Evolutionary conservation across 768 basidiomycete species (phyloP), one percentile per base, ranked within the genome.

Genomic region (Ephemerocybe angulata): DNA sequence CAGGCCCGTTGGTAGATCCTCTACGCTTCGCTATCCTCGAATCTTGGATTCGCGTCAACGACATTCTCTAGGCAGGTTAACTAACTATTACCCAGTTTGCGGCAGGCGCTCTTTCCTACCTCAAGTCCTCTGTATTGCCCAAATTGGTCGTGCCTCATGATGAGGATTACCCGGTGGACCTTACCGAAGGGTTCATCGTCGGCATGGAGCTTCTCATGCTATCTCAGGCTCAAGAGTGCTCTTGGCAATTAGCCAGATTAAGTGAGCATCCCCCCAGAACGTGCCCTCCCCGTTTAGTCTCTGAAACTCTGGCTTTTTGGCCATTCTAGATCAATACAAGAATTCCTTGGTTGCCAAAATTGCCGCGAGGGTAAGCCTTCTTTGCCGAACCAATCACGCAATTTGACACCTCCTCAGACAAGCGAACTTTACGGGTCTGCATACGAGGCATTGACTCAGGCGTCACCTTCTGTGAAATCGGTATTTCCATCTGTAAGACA

Each of bases 151-250:
- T 79, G 0, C 70, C 74, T 6, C 76, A 80, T 19, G 74, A 75
- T 40, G 83, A 85, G 33, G 76, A 83, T n/a, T 63, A 67, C 1
- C 83, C 87, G 0, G 60, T 76, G 15, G 96, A 98, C 66, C 77
- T 97, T 25, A 79, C 86, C 0, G 70, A 72, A 24, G 64, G 80
- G 0, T 86, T 88, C 60, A 63, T 90, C 22, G 76, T 74, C 44
- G 77, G 83, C 25, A 65, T 97, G 40, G 84, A 90, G 64, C 81
- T 71, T 59, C 78, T 98, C 53, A 87, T 93, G 83, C 78, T 95
- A 4, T 93, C 93, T 0, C 93, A 98, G 69, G 95, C 94, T 1
- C 96, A 98, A 61, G 97, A 99, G 72, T 96, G 92, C 65, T 92
- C 86, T 38, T 98, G 95, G 95, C 94, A 96, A 66, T 82, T 88